Evolutionary conservation across 768 basidiomycete genomes (phyloP).

Genomic region (Nidularia pulvinata): DNA sequence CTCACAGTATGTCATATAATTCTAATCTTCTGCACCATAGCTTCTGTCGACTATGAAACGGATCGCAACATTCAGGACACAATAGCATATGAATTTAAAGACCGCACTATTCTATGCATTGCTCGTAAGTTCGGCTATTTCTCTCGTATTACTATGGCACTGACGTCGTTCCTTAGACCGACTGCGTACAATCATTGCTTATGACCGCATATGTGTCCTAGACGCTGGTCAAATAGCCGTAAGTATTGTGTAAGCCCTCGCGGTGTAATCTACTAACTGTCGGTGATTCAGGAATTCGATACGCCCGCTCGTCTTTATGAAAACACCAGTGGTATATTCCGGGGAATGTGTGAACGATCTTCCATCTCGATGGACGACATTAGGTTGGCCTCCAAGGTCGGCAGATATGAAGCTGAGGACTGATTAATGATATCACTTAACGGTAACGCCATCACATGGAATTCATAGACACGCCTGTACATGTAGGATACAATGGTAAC

Average conservation of each 20-base stretch:
- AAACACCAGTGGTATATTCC: constrained; percentile 66
- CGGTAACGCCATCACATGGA: no score
- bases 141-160: neutral
- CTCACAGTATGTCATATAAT: neutral
- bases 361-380: constrained; percentile 77
- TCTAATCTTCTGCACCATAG: constrained; percentile 23
- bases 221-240: constrained; percentile 78
- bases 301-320: constrained; percentile 69
- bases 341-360: constrained; percentile 86
- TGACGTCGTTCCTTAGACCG: constrained; percentile 49
- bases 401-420: neutral
- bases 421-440: no score
- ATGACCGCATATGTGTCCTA: constrained; percentile 89
- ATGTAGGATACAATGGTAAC: no score
- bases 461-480: no score
- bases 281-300: constrained; percentile 66
- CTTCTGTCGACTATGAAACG: constrained; percentile 89
- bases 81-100: constrained; percentile 80
- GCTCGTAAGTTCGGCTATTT: constrained; percentile 55
- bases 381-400: constrained; percentile 29
- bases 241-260: constrained; percentile 18
- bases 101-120: constrained; percentile 86
- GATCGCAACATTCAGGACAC: constrained; percentile 92
- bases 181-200: constrained; percentile 82
- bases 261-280: neutral